Evolutionary conservation across 1,284 basidiomycete species (phyloP), one percentile per base, ranked within the genome.

Genomic region (Phellopilus nigrolimitatus): DNA sequence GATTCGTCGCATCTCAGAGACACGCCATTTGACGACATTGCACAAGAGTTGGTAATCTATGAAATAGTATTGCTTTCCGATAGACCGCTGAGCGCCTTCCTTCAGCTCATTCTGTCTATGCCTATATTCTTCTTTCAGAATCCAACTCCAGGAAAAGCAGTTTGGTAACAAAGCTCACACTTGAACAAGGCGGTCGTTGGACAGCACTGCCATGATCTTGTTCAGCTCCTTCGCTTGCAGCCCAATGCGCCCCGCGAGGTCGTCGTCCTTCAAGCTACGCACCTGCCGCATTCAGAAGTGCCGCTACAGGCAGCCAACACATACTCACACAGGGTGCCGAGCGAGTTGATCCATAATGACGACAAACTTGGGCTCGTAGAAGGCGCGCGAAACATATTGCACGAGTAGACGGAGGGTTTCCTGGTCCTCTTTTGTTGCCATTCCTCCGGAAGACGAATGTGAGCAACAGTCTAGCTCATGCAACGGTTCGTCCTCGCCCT

Each of bases 11-110:
- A 99, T 97, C 64, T 91, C 88, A n/a, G 92, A 90, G 54, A 99
- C 84, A 31, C 94, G 79, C 91, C 95, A 99, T 68, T 98, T 97
- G 64, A 95, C 90, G 43, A 98, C 93, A 66, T 99, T 94, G 69
- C 92, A 92, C 64, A 97, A 95, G 63, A 88, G 82, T 60, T 92
- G 86, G 68, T 94, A 95, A 72, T 99, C 89, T 64, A 99, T 88
- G 70, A 91, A 98, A 73, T 93, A 99, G 73, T 98, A 99, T 61
- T 89, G 86, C 61, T 82, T 80, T 54, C 84, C 82, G 51, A 85
- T 83, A 43, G 88, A 85, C 59, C 88, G 80, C 66, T 84, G 84
- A 46, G 84, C 86, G 53, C 87, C 84, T 68, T 88, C 88, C 66
- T 87, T 89, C 59, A 88, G 79, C 70, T 91, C 89, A 60, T 91